Evolutionary conservation across 768 basidiomycete genomes (phyloP).

Genomic region (Royoungia palumana): DNA sequence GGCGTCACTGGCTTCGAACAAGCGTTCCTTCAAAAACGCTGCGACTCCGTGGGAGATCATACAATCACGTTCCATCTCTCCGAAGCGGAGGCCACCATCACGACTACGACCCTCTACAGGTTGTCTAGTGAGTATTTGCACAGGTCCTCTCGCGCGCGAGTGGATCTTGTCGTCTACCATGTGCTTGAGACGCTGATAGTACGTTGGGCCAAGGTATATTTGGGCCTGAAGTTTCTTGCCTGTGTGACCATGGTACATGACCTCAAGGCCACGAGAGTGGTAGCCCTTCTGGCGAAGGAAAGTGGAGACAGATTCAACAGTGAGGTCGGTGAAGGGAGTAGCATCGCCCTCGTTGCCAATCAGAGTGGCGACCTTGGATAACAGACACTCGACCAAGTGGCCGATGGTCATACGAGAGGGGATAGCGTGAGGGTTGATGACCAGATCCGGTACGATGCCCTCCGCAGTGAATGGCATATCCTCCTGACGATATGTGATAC

Average conservation of each 20-base stretch:
- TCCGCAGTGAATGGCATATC: conserved; percentile 99
- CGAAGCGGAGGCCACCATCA: conserved; percentile 98
- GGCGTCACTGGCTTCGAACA: conserved; percentile 91
- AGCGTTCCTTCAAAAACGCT: conserved; percentile 93
- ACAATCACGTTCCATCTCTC: conserved; percentile 99
- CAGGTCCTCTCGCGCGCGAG: conserved; percentile 93
- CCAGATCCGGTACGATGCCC: conserved; percentile 93
- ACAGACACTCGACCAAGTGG: conserved; percentile 96
- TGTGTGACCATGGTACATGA: conserved; percentile 99
- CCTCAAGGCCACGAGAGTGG: conserved; percentile 94
- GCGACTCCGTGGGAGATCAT: conserved; percentile 99
- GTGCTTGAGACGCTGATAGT: conserved; percentile 98
- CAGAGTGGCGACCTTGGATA: conserved; percentile 94
- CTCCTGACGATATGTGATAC: conserved; percentile 99
- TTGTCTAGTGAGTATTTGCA: conserved; percentile 95
- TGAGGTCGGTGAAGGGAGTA: conserved; percentile 97
- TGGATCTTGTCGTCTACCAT: conserved; percentile 99
- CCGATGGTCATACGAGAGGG: conserved; percentile 99
- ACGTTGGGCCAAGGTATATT: conserved; percentile 97
- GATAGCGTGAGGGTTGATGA: conserved; percentile 99
- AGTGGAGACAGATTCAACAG: conserved; percentile 96
- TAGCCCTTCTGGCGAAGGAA: conserved; percentile 88
- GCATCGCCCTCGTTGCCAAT: conserved; percentile 98
- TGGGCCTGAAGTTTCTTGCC: conserved; percentile 98
- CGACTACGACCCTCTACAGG: conserved; percentile 98